Base-by-base conservation (phyloP, 1,284 basidiomycete genomes). In the Mycosarcoma mackinlayi region DNA sequence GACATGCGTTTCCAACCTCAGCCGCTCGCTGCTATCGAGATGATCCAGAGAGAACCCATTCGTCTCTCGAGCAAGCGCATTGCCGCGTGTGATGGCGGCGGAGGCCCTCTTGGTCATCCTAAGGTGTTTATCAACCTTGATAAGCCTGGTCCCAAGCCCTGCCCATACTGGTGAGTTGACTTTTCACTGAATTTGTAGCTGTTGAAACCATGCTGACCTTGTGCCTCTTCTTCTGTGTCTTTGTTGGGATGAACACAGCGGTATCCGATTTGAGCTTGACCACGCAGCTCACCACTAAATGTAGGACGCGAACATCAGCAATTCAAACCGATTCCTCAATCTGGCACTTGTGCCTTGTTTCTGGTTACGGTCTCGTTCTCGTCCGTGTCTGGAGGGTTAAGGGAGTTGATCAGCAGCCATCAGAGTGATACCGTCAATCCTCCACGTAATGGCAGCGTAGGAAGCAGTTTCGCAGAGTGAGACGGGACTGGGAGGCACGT, bases 101-200 rank as follows among this genome's bases (percentile, higher is more conserved):
- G 89, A 83, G 95, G 95, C n/a, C 88, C 95, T 46, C 87, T 98
- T 30, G 95, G 95, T 42, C 95, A 98, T 83, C 95, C 95, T 14
- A 94, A 93, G 86, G 90, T 98, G 73, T 98, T 88, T 83, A 95
- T 98, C 84, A 98, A 97, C 86, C 84, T 97, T 82, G 94, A 81
- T 52, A 80, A 79, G 59, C 76, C 78, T 6, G 78, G 78, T 3
- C 67, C 77, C 18, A 79, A 81, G 64, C 55, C 75, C 18, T 81
- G 79, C 65, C 72, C 77, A 14, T 78, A 76, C 71, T 78, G 76
- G 76, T 77, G 41, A 53, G 73, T 71, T 16, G 4, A 14, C 6
- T 21, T 4, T 9, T 16, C 6, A 40, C 11, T 24, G 10, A 1
- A 6, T 8, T n/a, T 6, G 18, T 9, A n/a, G n/a, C n/a, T n/a